Base-by-base conservation (phyloP, 768 basidiomycete species). In the Lactarius hengduanensis region DNA sequence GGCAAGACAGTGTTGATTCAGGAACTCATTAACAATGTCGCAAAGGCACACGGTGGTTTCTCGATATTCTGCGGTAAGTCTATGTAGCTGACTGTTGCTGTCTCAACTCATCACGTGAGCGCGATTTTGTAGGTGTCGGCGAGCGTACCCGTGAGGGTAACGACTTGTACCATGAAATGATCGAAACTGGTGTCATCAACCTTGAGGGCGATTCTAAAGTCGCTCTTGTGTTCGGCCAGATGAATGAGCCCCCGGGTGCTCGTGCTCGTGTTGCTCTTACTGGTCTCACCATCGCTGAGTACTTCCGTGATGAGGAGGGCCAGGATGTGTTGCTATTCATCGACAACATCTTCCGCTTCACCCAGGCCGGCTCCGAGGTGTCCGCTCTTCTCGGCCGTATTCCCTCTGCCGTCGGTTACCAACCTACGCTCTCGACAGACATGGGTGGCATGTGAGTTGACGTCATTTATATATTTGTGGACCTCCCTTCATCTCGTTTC, bases 331-430 rank as follows among this genome's bases (percentile, higher is more conserved):
- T 99, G 77, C 89, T 99, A 77, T 99, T 99, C 87, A 99, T 99
- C 78, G 97, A 99, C 91, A 99, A 99, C 88, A 99, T 99, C 82
- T 99, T 99, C 97, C 96, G 97, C 77, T 99, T 99, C 92, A 99
- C 97, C 73, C 97, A 98, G 80, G 97, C 97, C 76, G 97, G 97
- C 89, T 99, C 97, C 71, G 97, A 98, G 79, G 97, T 98, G 84
- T 99, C 97, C 82, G 97, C 97, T 71, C 81, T 99, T 74, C 92
- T 98, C 72, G 97, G 97, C 86, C 97, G 97, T 94, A 99, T 98
- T 76, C 97, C 97, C 72, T 98, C 97, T 72, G 97, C 97, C 71
- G 97, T 99, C 86, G 97, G 97, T 88, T 99, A 99, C 83, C 97
- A 99, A 79, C 97, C 97, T 77, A 98, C 97, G 61, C 90, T 98